Base-by-base conservation (phyloP, 2,329 filamentous ascomycete genomes). In the Stromatinia cepivora region DNA sequence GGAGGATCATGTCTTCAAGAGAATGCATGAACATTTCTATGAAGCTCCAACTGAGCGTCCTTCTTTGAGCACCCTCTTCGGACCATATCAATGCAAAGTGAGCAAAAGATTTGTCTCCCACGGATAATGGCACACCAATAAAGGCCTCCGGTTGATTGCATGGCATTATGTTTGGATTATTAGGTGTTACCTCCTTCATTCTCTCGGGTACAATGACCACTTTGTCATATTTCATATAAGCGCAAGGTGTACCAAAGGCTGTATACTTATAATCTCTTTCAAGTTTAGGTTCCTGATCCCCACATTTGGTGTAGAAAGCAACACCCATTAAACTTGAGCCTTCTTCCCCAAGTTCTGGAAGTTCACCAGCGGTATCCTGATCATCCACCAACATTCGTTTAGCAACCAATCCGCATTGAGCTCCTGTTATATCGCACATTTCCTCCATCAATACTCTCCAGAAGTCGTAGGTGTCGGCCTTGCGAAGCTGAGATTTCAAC, bases 21-120 rank as follows among this genome's bases (percentile, higher is more conserved):
- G 88, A 85, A 77, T 91, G 89, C 73, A 91, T 80, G 54, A 91
- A 81, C 82, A 90, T 85, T 77, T 92, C 89, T 34, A 90, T 81
- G 76, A 87, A 90, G 1, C 83, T 84, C 90, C 90, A 92, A 10
- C 87, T 85, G 36, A 91, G 77, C 20, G 80, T 81, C 59, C 85
- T 82, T 59, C 82, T 82, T 22, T 81, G 79, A 22, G 88, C 81
- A n/a, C 87, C 88, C 71, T 89, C 84, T 56, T 81, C 79, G 8
- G 88, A 88, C 89, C 90, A 92, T 82, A 92, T 88, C 77, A 90
- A 81, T n/a, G 89, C 90, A 75, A 92, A 88, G 78, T 91, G 87
- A 31, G 87, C 89, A 74, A 90, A 86, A 76, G 87, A 90, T 77
- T 88, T 90, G 45, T 85, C 87, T 54, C 87, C 84, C 5, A 85